Conservation (phyloP, 2,329 filamentous ascomycete species). For the Mollisia scopiformis region DNA sequence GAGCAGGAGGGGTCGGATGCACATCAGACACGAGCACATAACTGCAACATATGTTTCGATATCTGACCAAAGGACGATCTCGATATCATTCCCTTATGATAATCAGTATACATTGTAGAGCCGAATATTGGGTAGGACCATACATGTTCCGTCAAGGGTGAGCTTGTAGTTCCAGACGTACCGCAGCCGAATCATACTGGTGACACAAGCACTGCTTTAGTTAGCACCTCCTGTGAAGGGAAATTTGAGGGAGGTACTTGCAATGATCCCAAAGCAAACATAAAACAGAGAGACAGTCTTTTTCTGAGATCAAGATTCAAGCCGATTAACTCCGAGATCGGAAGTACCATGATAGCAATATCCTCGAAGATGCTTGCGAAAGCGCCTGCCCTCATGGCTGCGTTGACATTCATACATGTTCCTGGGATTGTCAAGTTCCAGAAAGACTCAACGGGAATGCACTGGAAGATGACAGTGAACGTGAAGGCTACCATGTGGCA, state of each 20-base stretch:
- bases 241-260: conserved; percentile 43
- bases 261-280: conserved; percentile 69
- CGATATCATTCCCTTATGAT: conserved; percentile 22
- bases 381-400: conserved; percentile 66
- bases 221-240: not conserved
- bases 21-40: conserved; percentile 44
- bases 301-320: conserved; percentile 66
- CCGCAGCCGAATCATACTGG: conserved; percentile 27
- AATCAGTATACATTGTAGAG: no score
- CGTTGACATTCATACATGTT: conserved; percentile 63
- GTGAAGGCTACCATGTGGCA: conserved; percentile 13
- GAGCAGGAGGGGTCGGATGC: conserved; percentile 42
- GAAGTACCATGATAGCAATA: conserved; percentile 64
- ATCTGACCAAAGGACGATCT: conserved; percentile 30
- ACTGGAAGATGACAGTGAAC: conserved; percentile 16
- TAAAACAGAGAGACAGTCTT: conserved; percentile 66
- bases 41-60: conserved; percentile 30
- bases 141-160: conserved; percentile 24
- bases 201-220: conserved; percentile 20
- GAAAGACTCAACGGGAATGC: conserved; percentile 16
- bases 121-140: no score
- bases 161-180: conserved; percentile 18
- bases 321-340: conserved; percentile 63
- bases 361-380: conserved; percentile 72
- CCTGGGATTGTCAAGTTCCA: conserved; percentile 11